These are phyloP conservation scores for Diplosphaera chodatii DNA, from an alignment of 139 green algal species.

Conservation along the genomic window DNA sequence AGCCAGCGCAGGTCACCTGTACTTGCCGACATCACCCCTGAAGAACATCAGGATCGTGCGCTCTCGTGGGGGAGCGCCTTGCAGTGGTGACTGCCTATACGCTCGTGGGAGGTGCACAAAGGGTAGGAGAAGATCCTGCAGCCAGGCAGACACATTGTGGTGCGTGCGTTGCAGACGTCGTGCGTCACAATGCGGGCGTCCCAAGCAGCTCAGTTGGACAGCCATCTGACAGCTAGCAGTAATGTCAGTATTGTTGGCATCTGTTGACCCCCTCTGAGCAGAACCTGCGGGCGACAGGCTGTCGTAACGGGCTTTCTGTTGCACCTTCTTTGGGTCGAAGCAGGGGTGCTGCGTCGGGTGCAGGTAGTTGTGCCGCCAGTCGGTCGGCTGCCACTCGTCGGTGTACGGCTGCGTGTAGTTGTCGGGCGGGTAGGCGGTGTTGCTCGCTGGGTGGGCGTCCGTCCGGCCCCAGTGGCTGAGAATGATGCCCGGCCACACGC, in stretches of 20 bases:
- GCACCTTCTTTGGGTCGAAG: conserved; percentile 42
- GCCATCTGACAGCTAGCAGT: no score
- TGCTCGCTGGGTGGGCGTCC: conserved; percentile 29
- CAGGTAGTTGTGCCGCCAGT: conserved; percentile 18
- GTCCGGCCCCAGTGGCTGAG: conserved; percentile 48
- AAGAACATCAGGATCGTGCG: conserved; percentile 31
- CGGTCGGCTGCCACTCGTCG: conserved; percentile 15
- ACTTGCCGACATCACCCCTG: conserved; percentile 18
- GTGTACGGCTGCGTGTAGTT: conserved; percentile 25
- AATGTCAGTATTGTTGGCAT: no score
- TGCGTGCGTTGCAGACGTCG: no score
- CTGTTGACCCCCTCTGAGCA: no score
- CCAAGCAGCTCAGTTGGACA: no score
- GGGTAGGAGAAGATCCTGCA: no score
- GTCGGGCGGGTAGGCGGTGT: conserved; percentile 29
- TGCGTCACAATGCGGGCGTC: no score
- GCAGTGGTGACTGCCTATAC: conserved; percentile 17
- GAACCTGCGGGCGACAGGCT: no score
- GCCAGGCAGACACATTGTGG: no score
- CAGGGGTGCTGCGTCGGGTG: conserved; percentile 21
- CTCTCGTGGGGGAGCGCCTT: conserved; percentile 3
- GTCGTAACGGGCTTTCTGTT: no score
- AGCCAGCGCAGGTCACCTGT: no score
- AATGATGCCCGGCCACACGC: conserved; percentile 33
- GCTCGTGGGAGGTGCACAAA: conserved; percentile 28